Conservation (phyloP, 352 stramenopile species). For the Thraustochytrium striatum region DNA sequence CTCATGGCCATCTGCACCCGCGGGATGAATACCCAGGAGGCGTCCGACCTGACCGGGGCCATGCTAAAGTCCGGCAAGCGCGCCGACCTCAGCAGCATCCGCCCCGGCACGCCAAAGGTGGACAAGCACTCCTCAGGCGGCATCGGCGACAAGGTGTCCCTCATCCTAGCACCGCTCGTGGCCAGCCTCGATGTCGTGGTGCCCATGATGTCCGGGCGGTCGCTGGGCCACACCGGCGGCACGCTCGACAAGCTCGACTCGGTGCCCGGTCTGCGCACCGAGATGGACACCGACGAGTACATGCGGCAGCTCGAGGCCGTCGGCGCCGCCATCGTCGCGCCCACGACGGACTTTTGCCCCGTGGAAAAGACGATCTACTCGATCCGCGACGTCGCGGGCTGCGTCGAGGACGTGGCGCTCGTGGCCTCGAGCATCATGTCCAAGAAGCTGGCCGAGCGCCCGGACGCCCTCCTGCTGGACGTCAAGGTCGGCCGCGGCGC, state of each 20-base stretch:
- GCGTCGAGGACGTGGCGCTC: constrained; percentile 59
- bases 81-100: constrained; percentile 54
- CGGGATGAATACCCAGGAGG: constrained; percentile 60
- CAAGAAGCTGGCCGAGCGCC: constrained; percentile 63
- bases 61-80: constrained; percentile 59
- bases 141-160: constrained; percentile 63
- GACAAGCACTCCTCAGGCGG: constrained; percentile 66
- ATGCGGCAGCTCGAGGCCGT: constrained; percentile 50
- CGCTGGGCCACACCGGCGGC: constrained; percentile 65
- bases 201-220: constrained; percentile 63
- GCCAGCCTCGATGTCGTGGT: constrained; percentile 55
- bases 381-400: constrained; percentile 62
- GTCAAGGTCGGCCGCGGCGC: constrained; percentile 38
- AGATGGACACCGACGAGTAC: constrained; percentile 50
- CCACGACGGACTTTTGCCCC: constrained; percentile 55
- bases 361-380: constrained; percentile 65
- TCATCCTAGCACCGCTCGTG: constrained; percentile 62
- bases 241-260: constrained; percentile 67
- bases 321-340: constrained; percentile 55
- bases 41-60: constrained; percentile 56
- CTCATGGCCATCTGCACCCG: constrained; percentile 65
- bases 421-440: constrained; percentile 62
- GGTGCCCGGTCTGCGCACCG: constrained; percentile 59
- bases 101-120: constrained; percentile 52
- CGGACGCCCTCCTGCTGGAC: constrained; percentile 36